Conservation (phyloP, 164 flowering plant species). For the Berberis thunbergii region DNA sequence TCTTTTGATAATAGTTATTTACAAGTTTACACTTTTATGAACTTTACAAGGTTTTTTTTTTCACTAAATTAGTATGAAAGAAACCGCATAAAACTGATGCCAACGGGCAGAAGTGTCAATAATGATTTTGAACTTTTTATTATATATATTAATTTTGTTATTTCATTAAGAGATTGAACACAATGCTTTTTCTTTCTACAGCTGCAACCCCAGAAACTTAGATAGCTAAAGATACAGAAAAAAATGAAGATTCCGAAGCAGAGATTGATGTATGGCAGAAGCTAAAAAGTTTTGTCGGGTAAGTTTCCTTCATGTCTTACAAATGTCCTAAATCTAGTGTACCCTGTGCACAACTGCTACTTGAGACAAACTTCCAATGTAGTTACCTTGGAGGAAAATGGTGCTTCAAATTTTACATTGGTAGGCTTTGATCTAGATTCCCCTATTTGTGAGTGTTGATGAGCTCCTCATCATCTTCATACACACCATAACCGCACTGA, state of each 20-base stretch:
- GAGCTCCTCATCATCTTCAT: not conserved
- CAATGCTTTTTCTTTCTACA: constrained; percentile 22
- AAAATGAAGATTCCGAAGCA: constrained; percentile 41
- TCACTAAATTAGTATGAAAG: no score
- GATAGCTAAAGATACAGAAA: constrained; percentile 23
- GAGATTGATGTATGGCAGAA: constrained; percentile 48
- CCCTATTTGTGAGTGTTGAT: not conserved
- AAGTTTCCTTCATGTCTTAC: constrained; percentile 7
- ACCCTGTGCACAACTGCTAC: not conserved
- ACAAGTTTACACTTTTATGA: no score
- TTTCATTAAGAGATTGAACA: constrained; percentile 2
- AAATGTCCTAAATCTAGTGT: not conserved
- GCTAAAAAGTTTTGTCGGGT: constrained; percentile 78
- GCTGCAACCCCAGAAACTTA: constrained; percentile 32
- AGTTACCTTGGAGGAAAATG: not conserved
- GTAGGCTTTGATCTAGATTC: not conserved
- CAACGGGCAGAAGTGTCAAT: no score
- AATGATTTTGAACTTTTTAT: no score
- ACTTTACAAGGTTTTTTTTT: no score
- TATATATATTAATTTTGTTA: no score
- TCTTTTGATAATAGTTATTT: no score
- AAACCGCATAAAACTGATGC: no score
- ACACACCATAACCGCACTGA: not conserved
- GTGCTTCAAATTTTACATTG: no score
- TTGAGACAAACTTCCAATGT: not conserved